Percentiles rank a stretch among this genome's conserved stretches.
These are phyloP conservation scores for Mytilinidion resinicola DNA, from an alignment of 495 filamentous ascomycete species.

Conservation along the genomic window DNA sequence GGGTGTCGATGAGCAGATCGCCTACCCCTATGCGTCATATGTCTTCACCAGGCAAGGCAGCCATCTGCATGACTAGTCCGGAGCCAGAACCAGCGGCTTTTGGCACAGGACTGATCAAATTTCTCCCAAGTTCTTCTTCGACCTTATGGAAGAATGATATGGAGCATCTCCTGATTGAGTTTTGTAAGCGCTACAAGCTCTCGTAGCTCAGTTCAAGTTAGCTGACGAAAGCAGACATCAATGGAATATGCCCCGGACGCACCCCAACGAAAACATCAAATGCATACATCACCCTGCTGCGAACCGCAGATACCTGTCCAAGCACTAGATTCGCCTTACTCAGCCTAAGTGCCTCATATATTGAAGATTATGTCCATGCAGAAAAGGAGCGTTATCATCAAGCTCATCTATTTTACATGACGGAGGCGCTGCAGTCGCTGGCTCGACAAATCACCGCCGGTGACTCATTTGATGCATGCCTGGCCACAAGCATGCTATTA, in stretches of 20 bases:
- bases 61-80: not conserved
- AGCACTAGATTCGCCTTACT: slow-evolving; percentile 21
- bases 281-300: slow-evolving; percentile 13
- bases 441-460: slow-evolving; percentile 16
- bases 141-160: slow-evolving; percentile 13
- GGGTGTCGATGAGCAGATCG: slow-evolving; percentile 12
- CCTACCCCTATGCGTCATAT: slow-evolving; percentile 8
- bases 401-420: slow-evolving; percentile 19
- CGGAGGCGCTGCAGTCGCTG: slow-evolving; percentile 14
- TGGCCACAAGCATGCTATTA: slow-evolving; percentile 20
- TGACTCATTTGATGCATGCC: slow-evolving; percentile 13
- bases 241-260: slow-evolving; percentile 22
- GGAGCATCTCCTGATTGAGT: slow-evolving; percentile 20
- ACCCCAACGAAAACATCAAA: slow-evolving; percentile 10
- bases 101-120: slow-evolving; percentile 15
- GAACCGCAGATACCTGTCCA: slow-evolving; percentile 8
- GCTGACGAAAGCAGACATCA: slow-evolving; percentile 3
- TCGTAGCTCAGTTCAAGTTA: not conserved
- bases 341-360: slow-evolving; percentile 21
- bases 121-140: slow-evolving; percentile 6
- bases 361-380: slow-evolving; percentile 15
- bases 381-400: slow-evolving; percentile 22
- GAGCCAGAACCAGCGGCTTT: not conserved
- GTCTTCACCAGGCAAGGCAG: not conserved
- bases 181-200: slow-evolving; percentile 1